A percentile compares a stretch with the other conserved stretches of the same genome.
These are phyloP conservation scores for Verbena officinalis DNA, from an alignment of 257 asterid genomes.

Conservation along the genomic window DNA sequence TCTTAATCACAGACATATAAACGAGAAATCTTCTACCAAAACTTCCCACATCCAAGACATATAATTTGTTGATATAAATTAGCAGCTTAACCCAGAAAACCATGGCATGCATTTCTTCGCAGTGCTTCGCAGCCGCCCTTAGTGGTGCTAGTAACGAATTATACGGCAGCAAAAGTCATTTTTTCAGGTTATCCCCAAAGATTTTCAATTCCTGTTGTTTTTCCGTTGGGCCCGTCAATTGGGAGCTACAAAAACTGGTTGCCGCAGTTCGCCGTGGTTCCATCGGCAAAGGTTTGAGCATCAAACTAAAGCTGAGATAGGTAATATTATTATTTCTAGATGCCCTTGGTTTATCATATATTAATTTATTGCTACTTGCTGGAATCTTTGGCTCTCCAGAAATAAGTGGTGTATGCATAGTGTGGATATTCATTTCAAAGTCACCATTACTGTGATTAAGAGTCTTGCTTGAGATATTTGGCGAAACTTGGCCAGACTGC, in stretches of 20 bases:
- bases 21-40: no score
- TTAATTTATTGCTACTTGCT: no score
- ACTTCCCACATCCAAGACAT: background rate
- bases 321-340: no score
- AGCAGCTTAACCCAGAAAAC: background rate
- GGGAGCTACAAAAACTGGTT: slow-evolving; percentile 25
- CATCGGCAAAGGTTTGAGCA: background rate
- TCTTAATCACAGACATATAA: no score
- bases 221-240: slow-evolving; percentile 27
- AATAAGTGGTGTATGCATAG: no score
- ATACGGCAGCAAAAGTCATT: slow-evolving; percentile 13
- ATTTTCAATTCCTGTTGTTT: slow-evolving; percentile 24
- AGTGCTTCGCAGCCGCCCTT: slow-evolving; percentile 15
- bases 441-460: no score
- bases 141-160: slow-evolving; percentile 20
- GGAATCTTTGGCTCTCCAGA: no score
- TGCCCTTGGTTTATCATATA: no score
- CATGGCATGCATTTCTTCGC: slow-evolving; percentile 32
- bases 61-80: background rate
- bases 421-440: no score
- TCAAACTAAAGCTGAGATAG: no score
- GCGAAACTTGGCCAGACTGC: no score
- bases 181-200: slow-evolving; percentile 31
- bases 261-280: slow-evolving; percentile 23
- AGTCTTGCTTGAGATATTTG: no score